Percentiles rank a stretch among this genome's conserved stretches.
Evolutionary conservation across 768 basidiomycete genomes (phyloP).

Genomic region (Kwoniella dejecticola): DNA sequence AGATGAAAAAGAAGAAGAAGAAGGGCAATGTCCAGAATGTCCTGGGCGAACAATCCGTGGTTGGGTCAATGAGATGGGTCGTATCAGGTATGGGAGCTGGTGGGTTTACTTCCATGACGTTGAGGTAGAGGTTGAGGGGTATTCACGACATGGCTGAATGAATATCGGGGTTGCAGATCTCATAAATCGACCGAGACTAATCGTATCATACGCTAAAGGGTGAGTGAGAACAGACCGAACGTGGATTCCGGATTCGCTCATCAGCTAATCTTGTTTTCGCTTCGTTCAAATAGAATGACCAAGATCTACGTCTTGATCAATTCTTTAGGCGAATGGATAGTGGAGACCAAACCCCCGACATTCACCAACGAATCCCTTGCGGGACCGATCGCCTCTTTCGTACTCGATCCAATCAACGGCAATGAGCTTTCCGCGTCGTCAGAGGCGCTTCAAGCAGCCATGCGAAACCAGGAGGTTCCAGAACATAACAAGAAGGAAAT

Average conservation of each 20-base stretch:
- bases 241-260: too few species aligned
- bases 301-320: constrained; percentile 64
- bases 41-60: constrained; percentile 47
- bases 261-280: constrained; percentile 4
- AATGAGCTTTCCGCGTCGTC: constrained; percentile 42
- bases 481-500: constrained; percentile 52
- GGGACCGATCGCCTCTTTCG: constrained; percentile 52
- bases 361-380: constrained; percentile 57
- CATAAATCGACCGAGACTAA: constrained; percentile 62
- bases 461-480: constrained; percentile 57
- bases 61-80: constrained; percentile 68
- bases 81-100: constrained; percentile 65
- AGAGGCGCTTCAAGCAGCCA: constrained; percentile 57
- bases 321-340: constrained; percentile 59
- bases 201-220: constrained; percentile 61
- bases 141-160: too few species aligned
- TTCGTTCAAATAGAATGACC: constrained; percentile 63
- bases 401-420: constrained; percentile 61
- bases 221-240: too few species aligned
- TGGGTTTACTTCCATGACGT: constrained; percentile 31
- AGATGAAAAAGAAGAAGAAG: constrained; percentile 58
- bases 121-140: too few species aligned
- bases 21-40: constrained; percentile 58
- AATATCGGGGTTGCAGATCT: too few species aligned
- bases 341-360: constrained; percentile 52